Percentiles rank a stretch among this genome's conserved stretches.
phyloP scores from a whole-genome alignment of 2,329 filamentous ascomycete species.

The Lecanicillium sp. region DNA sequence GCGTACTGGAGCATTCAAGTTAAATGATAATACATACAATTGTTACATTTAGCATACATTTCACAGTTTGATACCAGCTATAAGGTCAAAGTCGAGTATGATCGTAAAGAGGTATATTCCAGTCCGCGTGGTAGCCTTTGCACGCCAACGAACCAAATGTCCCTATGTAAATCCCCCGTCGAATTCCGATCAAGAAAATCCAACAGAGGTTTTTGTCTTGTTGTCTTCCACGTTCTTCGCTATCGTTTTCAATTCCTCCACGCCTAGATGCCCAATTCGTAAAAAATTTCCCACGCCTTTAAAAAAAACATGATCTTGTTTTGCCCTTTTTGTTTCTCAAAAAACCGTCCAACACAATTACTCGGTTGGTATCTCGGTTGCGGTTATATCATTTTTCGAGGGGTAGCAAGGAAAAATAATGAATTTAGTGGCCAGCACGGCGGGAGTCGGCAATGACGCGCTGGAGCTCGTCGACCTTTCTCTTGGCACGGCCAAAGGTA shows the following conservation, averaged over 20 bases:
- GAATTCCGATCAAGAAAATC: slow-evolving; percentile 1
- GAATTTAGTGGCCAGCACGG: slow-evolving; percentile 49
- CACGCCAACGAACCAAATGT: too few species aligned
- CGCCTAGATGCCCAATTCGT: slow-evolving; percentile 1
- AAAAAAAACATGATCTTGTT: slow-evolving; percentile 7
- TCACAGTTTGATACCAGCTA: too few species aligned
- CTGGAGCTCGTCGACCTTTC: slow-evolving; percentile 99
- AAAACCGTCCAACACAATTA: too few species aligned
- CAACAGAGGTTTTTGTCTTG: slow-evolving; percentile 2
- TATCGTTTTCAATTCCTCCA: too few species aligned
- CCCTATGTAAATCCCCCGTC: neutral
- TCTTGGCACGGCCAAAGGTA: slow-evolving; percentile 97
- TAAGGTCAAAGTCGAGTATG: too few species aligned
- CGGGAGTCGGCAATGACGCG: slow-evolving; percentile 96
- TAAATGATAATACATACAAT: too few species aligned
- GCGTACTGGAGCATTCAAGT: neutral
- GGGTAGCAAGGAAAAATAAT: neutral
- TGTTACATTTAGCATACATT: too few species aligned
- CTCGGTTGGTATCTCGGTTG: neutral
- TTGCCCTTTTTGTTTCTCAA: slow-evolving; percentile 2
- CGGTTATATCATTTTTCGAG: neutral
- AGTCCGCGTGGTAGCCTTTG: too few species aligned
- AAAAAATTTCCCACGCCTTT: slow-evolving; percentile 8
- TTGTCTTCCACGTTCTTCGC: neutral
- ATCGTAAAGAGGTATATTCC: too few species aligned